phyloP scores from a whole-genome alignment of 768 basidiomycete species.

The Coprinopsis strossmayeri region DNA sequence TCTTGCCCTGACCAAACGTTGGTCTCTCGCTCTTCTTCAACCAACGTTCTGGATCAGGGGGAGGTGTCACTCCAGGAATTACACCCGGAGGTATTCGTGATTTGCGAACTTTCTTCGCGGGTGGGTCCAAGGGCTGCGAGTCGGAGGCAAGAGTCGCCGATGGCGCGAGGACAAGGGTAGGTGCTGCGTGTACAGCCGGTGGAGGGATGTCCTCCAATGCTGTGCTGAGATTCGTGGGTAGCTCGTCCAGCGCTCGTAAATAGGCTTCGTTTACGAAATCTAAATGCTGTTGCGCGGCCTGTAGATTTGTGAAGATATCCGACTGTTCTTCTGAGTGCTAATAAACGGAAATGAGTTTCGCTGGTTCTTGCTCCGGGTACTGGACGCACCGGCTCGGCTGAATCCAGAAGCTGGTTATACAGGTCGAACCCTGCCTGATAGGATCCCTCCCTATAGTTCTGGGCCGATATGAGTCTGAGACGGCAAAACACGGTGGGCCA shows the following conservation, averaged over 20 bases:
- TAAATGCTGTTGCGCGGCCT: conserved; percentile 74
- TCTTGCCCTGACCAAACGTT: conserved; percentile 45
- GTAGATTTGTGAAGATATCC: conserved; percentile 81
- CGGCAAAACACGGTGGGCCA: not conserved
- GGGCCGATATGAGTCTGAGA: conserved; percentile 1
- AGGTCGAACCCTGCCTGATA: conserved; percentile 71
- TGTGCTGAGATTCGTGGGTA: conserved; percentile 45
- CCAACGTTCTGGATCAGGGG: conserved; percentile 85
- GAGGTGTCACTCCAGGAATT: conserved; percentile 69
- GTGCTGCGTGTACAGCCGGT: conserved; percentile 27
- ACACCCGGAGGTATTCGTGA: conserved; percentile 73
- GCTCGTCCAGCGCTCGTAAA: conserved; percentile 52
- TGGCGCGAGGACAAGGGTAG: conserved; percentile 25
- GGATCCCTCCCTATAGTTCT: conserved; percentile 75
- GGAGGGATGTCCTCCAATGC: conserved; percentile 62
- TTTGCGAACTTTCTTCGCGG: conserved; percentile 46
- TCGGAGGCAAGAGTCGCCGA: conserved; percentile 19
- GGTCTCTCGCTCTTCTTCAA: conserved; percentile 80
- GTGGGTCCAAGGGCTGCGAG: conserved; percentile 24
- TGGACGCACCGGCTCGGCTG: conserved; percentile 63
- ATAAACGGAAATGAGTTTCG: conserved; percentile 1
- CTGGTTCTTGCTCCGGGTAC: not conserved
- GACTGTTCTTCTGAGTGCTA: conserved; percentile 84
- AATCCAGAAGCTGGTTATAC: conserved; percentile 78
- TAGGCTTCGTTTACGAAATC: conserved; percentile 77